Evolutionary conservation across 208 protist species (phyloP).

Genomic region (Hexamita inflata): DNA sequence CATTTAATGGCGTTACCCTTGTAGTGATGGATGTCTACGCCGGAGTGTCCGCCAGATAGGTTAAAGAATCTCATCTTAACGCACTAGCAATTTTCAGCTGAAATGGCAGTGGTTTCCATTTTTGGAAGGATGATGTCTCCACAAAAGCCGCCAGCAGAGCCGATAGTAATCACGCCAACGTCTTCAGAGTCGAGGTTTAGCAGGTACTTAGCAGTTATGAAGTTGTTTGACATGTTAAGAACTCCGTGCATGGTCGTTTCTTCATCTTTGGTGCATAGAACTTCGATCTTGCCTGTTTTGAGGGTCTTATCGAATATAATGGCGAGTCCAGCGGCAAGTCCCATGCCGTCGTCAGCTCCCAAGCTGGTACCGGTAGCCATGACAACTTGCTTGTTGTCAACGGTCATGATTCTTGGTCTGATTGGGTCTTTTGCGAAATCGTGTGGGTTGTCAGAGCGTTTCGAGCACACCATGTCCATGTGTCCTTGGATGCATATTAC

Average conservation of each 20-base stretch:
- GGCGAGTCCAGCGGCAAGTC: conserved; percentile 31
- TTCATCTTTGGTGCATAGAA: conserved; percentile 31
- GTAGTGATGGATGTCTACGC: conserved; percentile 36
- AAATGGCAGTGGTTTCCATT: not conserved
- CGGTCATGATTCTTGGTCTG: not conserved
- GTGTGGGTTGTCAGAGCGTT: not conserved
- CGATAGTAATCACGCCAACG: conserved; percentile 31
- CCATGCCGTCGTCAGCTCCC: conserved; percentile 38
- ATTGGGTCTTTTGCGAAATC: conserved; percentile 33
- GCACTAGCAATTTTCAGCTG: not conserved
- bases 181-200: conserved; percentile 40
- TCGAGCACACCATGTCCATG: conserved; percentile 35
- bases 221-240: not conserved
- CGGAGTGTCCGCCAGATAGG: conserved; percentile 34
- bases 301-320: conserved; percentile 35
- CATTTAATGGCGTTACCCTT: conserved; percentile 31
- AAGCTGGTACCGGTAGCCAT: conserved; percentile 26
- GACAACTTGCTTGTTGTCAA: not conserved
- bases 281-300: conserved; percentile 31
- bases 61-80: not conserved
- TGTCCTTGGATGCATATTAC: conserved; percentile 30
- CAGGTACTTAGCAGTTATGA: conserved; percentile 32
- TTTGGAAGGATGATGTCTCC: not conserved
- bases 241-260: conserved; percentile 34
- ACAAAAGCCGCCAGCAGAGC: conserved; percentile 33